Percentiles rank a stretch among this genome's conserved stretches.
Evolutionary conservation across 1,139 yeast genomes (phyloP).

Genomic region (Magnusiomyces suaveolens): DNA sequence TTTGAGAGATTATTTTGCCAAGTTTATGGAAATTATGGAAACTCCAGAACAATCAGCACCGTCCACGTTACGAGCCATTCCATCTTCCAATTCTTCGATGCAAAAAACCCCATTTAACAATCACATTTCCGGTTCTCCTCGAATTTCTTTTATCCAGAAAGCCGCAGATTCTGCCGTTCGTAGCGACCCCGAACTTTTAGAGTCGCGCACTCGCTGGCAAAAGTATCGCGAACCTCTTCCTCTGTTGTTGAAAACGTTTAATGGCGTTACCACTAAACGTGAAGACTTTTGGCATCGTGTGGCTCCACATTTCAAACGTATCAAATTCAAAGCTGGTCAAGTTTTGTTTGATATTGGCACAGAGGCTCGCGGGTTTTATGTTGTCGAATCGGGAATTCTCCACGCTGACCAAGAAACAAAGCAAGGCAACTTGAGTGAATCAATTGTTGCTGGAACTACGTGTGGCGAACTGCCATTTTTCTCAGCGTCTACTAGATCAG

Average conservation of each 20-base stretch:
- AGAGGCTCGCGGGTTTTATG: conserved; percentile 40
- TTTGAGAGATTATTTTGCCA: conserved; percentile 52
- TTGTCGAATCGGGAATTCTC: conserved; percentile 70
- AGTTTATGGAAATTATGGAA: conserved; percentile 24
- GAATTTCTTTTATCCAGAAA: conserved; percentile 50
- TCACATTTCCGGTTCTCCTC: conserved; percentile 43
- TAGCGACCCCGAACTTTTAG: conserved; percentile 27
- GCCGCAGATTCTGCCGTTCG: conserved; percentile 51
- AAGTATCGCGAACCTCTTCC: conserved; percentile 52
- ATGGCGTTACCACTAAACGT: conserved; percentile 51
- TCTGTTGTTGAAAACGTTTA: conserved; percentile 58
- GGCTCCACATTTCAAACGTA: conserved; percentile 44
- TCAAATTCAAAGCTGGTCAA: conserved; percentile 42
- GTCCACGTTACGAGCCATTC: background rate
- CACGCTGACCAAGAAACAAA: conserved; percentile 48
- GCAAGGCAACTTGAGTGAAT: conserved; percentile 57
- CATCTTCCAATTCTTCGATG: background rate
- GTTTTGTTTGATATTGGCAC: conserved; percentile 24
- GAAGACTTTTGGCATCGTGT: conserved; percentile 58
- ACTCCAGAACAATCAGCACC: conserved; percentile 13
- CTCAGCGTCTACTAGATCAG: conserved; percentile 37
- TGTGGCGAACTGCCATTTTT: conserved; percentile 64
- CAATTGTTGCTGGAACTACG: conserved; percentile 80
- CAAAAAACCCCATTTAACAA: background rate
- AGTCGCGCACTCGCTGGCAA: conserved; percentile 23